Base-by-base conservation (phyloP, 2,329 filamentous ascomycete species). In the Didymella glomerata region DNA sequence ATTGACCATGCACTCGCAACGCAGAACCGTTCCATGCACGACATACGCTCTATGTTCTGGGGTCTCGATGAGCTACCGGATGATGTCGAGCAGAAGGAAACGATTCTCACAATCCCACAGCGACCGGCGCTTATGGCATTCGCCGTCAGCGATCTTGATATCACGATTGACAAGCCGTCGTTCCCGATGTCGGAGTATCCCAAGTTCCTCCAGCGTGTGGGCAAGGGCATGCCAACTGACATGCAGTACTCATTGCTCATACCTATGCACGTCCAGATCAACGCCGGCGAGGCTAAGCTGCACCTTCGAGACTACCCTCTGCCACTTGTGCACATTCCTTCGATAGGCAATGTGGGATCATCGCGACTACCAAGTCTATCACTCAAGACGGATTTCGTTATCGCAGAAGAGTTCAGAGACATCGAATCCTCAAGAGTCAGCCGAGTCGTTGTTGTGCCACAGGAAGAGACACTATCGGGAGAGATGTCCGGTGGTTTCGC, bases 221-320 rank as follows among this genome's bases (percentile, higher is more conserved):
- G 95, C n/a, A 99, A 99, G 79, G 95, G 95, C 1, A 96, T 99
- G 87, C 95, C 95, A 1, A 84, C 87, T 62, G 89, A 96, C 70
- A 99, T 93, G 86, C 83, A 94, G 71, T 99, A 98, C 75, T 88
- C 92, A 10, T 82, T 99, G 20, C 84, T 99, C 18, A 82, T 99
- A 11, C 96, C 95, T 0, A 92, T 97, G 88, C 91, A 90, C 75
- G 84, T 99, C 2, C 88, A 92, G 64, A 85, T 99, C 62, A 91
- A 91, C 60, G 93, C 97, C 88, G 91, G 93, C 48, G 95, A 99
- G 77, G 92, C 89, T 10, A 88, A 90, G 61, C 85, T 96, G n/a
- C 90, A 89, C 14, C 80, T 99, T 22, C 87, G 95, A 64, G 95
- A 99, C 78, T 99, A 99, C 72, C 96, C 96, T 9, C 81, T 99